Evolutionary conservation across 768 basidiomycete genomes (phyloP).

Genomic region (Amanita rubescens): DNA sequence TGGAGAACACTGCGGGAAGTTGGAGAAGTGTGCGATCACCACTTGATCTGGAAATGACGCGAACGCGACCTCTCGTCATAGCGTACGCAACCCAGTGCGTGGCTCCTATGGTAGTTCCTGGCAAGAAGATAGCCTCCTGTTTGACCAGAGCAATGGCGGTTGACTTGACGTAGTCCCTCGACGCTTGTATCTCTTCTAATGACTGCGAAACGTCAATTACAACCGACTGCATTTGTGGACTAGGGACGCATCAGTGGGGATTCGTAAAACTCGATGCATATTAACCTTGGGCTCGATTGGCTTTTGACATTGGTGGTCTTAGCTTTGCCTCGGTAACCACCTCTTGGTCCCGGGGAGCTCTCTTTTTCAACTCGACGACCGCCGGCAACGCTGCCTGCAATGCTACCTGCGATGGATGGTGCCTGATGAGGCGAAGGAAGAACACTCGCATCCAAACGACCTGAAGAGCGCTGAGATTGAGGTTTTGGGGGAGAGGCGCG

Average conservation of each 20-base stretch:
- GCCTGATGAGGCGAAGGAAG: background rate
- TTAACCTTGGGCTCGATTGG: conserved; percentile 51
- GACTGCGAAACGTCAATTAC: conserved; percentile 69
- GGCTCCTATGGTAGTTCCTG: conserved; percentile 83
- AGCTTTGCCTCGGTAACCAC: conserved; percentile 30
- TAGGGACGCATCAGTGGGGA: conserved; percentile 19
- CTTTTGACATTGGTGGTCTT: conserved; percentile 32
- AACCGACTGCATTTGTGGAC: conserved; percentile 59
- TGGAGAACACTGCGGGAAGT: conserved; percentile 55
- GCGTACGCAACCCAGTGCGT: conserved; percentile 92
- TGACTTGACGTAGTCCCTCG: conserved; percentile 73
- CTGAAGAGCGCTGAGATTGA: conserved; percentile 42
- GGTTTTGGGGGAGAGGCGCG: conserved; percentile 61
- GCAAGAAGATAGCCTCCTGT: conserved; percentile 77
- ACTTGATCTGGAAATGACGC: conserved; percentile 82
- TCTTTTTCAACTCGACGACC: conserved; percentile 56
- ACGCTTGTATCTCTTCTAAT: conserved; percentile 69
- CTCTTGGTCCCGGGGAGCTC: conserved; percentile 57
- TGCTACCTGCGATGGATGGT: conserved; percentile 13
- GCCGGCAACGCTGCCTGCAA: conserved; percentile 10
- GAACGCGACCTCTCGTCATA: conserved; percentile 85
- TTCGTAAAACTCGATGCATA: conserved; percentile 10
- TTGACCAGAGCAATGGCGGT: conserved; percentile 86
- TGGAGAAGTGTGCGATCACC: conserved; percentile 85
- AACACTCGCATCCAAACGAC: conserved; percentile 39